Evolutionary conservation across 2,329 filamentous ascomycete genomes (phyloP).

Genomic region (Arthrocladium fulminans): DNA sequence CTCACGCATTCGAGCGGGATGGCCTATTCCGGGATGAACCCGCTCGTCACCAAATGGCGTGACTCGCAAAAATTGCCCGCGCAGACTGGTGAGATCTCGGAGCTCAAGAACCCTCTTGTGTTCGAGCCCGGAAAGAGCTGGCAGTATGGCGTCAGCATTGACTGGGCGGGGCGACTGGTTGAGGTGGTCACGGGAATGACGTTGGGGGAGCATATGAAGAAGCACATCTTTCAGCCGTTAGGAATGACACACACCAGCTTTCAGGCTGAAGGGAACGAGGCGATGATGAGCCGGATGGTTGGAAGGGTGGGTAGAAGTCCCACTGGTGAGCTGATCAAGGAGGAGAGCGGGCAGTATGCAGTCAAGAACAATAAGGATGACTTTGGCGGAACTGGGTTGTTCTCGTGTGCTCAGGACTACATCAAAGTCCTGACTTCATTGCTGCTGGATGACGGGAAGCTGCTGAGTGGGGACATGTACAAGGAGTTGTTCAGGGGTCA

Average conservation of each 20-base stretch:
- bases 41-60: neutral
- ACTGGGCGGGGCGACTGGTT: slow-evolving; percentile 47
- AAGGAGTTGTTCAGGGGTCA: slow-evolving; percentile 15
- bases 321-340: slow-evolving; percentile 29
- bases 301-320: slow-evolving; percentile 34
- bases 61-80: neutral
- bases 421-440: slow-evolving; percentile 27
- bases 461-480: slow-evolving; percentile 24
- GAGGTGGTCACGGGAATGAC: slow-evolving; percentile 37
- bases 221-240: slow-evolving; percentile 8
- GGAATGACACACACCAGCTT: slow-evolving; percentile 29
- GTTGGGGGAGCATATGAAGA: slow-evolving; percentile 2
- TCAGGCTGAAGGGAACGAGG: slow-evolving; percentile 31
- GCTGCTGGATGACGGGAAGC: slow-evolving; percentile 26
- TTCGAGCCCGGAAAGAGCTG: slow-evolving; percentile 46
- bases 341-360: slow-evolving; percentile 24
- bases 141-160: slow-evolving; percentile 43
- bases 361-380: slow-evolving; percentile 30
- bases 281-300: slow-evolving; percentile 30
- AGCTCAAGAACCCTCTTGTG: slow-evolving; percentile 30
- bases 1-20: slow-evolving; percentile 19
- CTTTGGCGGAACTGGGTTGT: slow-evolving; percentile 40
- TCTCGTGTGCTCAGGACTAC: slow-evolving; percentile 26
- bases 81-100: neutral
- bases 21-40: slow-evolving; percentile 7